Conservation (phyloP, 257 asterid species). For the Gentiana straminea region DNA sequence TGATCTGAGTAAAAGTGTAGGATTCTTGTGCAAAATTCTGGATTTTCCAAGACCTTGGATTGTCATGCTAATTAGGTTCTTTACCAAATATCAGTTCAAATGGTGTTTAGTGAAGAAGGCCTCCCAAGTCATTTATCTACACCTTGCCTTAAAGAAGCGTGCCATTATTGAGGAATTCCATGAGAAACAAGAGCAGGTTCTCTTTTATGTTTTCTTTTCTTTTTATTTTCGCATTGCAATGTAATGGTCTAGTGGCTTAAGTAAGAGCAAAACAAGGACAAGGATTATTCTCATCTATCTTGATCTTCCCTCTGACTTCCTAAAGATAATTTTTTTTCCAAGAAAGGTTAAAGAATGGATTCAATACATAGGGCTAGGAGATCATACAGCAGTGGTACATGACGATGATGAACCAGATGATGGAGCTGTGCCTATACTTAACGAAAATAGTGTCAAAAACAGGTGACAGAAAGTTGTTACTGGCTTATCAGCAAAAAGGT, state of each 20-base stretch:
- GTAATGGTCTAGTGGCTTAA: too few species aligned
- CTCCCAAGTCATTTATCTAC: constrained; percentile 83
- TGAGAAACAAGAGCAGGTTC: constrained; percentile 95
- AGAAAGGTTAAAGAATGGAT: constrained; percentile 82
- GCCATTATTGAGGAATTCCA: constrained; percentile 76
- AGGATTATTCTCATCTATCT: constrained; percentile 1
- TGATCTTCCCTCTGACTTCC: constrained; percentile 3
- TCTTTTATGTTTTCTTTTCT: constrained; percentile 20
- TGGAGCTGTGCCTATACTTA: constrained; percentile 55
- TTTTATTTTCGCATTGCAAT: constrained; percentile 2
- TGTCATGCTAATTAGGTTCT: neutral
- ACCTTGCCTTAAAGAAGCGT: constrained; percentile 76
- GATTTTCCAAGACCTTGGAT: too few species aligned
- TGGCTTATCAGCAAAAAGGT: constrained; percentile 5
- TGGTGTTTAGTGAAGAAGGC: constrained; percentile 84
- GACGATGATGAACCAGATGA: constrained; percentile 86
- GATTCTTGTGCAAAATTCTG: too few species aligned
- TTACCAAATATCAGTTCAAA: constrained; percentile 50
- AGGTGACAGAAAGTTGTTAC: constrained; percentile 33
- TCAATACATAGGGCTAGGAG: constrained; percentile 72
- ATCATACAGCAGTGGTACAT: constrained; percentile 57
- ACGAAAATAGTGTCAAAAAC: constrained; percentile 46
- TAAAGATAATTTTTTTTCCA: neutral
- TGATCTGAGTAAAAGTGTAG: too few species aligned
- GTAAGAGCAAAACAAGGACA: too few species aligned